phyloP scores from a whole-genome alignment of 2,329 filamentous ascomycete genomes.

The Diaporthe humulicola region DNA sequence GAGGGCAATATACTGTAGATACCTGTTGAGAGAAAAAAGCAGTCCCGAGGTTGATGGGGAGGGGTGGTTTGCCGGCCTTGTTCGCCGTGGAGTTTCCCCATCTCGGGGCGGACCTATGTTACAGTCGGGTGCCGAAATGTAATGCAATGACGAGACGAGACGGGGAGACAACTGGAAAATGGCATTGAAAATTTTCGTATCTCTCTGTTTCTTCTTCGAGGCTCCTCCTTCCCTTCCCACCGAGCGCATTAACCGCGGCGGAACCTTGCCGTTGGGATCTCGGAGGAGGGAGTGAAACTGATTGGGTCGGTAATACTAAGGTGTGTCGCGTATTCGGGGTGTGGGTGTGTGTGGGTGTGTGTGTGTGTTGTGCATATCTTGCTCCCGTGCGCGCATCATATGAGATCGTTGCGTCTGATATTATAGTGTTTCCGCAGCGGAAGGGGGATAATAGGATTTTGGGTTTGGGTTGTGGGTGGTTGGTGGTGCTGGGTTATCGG shows the following conservation, averaged over 20 bases:
- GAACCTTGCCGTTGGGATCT: slow-evolving; percentile 22
- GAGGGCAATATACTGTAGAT: neutral
- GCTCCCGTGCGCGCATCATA: slow-evolving; percentile 9
- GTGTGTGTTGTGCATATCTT: slow-evolving; percentile 20
- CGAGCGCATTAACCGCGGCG: slow-evolving; percentile 18
- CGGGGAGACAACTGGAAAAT: neutral
- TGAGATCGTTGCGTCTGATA: slow-evolving; percentile 25
- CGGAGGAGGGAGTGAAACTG: neutral
- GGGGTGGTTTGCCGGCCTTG: neutral
- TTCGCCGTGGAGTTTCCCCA: slow-evolving; percentile 19
- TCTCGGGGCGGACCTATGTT: slow-evolving; percentile 30
- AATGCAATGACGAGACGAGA: slow-evolving; percentile 1
- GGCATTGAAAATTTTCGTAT: slow-evolving; percentile 6
- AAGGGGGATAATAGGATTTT: neutral
- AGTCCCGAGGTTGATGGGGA: neutral
- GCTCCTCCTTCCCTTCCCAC: neutral
- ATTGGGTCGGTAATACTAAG: slow-evolving; percentile 8
- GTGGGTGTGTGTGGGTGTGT: neutral
- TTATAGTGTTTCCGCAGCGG: slow-evolving; percentile 4
- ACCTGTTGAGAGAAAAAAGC: neutral
- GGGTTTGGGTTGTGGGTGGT: neutral
- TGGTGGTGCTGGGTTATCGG: neutral
- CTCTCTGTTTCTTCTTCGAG: neutral
- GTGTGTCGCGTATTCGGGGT: neutral
- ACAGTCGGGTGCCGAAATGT: slow-evolving; percentile 27